Base-by-base conservation (phyloP, 1,139 yeast species). In the Saccharomyces uvarum region DNA sequence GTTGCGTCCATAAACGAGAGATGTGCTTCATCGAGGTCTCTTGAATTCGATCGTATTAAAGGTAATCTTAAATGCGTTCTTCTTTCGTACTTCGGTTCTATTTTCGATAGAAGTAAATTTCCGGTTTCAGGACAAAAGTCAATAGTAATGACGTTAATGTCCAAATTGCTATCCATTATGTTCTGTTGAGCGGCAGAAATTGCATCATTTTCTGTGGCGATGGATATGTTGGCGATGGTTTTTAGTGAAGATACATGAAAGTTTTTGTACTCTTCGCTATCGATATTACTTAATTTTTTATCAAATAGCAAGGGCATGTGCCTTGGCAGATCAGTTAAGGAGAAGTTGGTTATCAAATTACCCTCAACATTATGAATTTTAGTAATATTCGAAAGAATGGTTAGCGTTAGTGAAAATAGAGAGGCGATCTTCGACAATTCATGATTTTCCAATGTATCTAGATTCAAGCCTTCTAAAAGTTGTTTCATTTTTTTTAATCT, bases 21-120 rank as follows among this genome's bases (percentile, higher is more conserved):
- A 0, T 71, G 62, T 11, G 68, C 68, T 48, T 75, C 76, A 52
- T 77, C 80, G 4, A 74, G 68, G 48, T 77, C 81, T 52, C 83
- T 71, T 9, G 77, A 68, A 47, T 71, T 66, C 53, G 75, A 79
- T 51, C 91, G 74, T 41, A 76, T 75, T 50, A 87, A 64, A 0
- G 96, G 91, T 32, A 89, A 67, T 50, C 84, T 77, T 6, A 86
- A 54, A 54, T 78, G 73, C n/a, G 78, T 69, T 5, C 86, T 85
- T 1, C 56, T 55, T 1, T 63, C 57, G 1, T 47, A 52, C 1
- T 44, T 52, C 2, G 71, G 66, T 11, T 72, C 76, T 47, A 75
- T 69, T 57, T 79, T 78, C 3, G 86, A 71, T 2, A 88, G 57
- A 0, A 84, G 61, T 49, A 89, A 71, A 63, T 81, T 84, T 0